Conservation (phyloP, 2,329 filamentous ascomycete genomes). For the Bimuria novae-zelandiae region DNA sequence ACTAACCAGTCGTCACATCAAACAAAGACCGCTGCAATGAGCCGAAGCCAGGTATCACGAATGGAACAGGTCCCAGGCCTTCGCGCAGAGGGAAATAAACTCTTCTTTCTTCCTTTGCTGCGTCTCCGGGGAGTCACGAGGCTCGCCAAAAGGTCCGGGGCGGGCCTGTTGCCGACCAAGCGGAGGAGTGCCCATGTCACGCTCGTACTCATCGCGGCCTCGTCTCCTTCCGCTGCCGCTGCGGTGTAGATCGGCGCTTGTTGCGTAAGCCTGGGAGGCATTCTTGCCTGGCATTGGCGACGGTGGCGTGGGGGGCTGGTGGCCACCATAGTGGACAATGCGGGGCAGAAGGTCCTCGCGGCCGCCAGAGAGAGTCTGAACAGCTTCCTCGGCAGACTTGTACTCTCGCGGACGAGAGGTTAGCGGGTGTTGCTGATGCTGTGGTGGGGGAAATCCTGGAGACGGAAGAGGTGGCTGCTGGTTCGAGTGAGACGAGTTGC, state of each 20-base stretch:
- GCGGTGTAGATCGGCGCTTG: conserved; percentile 43
- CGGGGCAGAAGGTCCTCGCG: conserved; percentile 89
- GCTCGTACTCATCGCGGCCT: conserved; percentile 86
- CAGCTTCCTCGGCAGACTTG: conserved; percentile 93
- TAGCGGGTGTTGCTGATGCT: conserved; percentile 58
- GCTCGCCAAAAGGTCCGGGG: conserved; percentile 73
- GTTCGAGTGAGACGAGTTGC: conserved; percentile 66
- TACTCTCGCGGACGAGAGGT: conserved; percentile 76
- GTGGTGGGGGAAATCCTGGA: conserved; percentile 69
- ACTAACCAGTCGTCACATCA: conserved; percentile 14
- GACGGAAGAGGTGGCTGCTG: conserved; percentile 74
- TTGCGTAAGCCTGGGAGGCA: conserved; percentile 35
- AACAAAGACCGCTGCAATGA: conserved; percentile 15
- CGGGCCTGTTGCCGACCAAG: conserved; percentile 65
- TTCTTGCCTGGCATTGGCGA: conserved; percentile 66
- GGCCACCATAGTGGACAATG: conserved; percentile 92
- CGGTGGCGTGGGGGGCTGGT: conserved; percentile 90
- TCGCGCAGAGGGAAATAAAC: conserved; percentile 82
- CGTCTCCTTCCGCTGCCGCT: conserved; percentile 72
- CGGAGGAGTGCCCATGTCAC: conserved; percentile 82
- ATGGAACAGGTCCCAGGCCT: conserved; percentile 97
- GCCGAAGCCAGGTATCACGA: conserved; percentile 58
- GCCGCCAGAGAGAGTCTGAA: conserved; percentile 87
- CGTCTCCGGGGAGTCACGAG: conserved; percentile 80
- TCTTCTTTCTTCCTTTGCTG: conserved; percentile 88